Base-by-base conservation (phyloP, 768 basidiomycete species). In the Pholiota molesta region DNA sequence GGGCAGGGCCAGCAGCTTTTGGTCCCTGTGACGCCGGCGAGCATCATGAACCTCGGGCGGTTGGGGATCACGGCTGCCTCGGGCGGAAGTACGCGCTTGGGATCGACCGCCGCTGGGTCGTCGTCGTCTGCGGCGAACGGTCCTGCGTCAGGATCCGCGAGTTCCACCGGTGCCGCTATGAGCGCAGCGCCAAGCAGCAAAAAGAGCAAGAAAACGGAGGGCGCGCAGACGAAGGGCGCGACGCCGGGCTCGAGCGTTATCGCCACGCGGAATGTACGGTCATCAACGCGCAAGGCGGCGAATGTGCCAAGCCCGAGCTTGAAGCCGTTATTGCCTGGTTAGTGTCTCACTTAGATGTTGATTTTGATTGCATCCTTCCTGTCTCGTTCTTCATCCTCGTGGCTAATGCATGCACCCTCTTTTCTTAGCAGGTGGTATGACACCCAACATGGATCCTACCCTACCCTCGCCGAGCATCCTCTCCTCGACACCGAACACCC, bases 11-110 rank as follows among this genome's bases (percentile, higher is more conserved):
- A 49, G 39, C 72, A 71, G 44, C 80, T 78, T 62, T 72, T 87
- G 63, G 85, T 80, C 5, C 96, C 96, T 6, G 93, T 94, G 47
- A 97, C 96, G 0, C 96, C 96, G 0, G 91, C 94, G 0, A 92
- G 87, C 61, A 90, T 98, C 70, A 94, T 98, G 92, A 96, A 96
- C 65, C 80, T 99, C 7, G 88, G 89, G 3, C 77, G 83, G 39
- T 73, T 90, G 2, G 85, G 87, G 5, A 76, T 84, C 55, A 79
- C 82, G 52, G 57, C 14, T 23, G 17, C 60, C 0, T 21, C 64
- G 26, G 53, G 59, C 9, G 47, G 31, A 8, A 55, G 44, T 59
- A 55, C 62, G 17, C 61, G 71, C 26, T 51, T 68, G 26, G 63
- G 61, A 16, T 56, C 63, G 11, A 55, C 61, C n/a, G 52, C 62